Percentiles rank a stretch among this genome's conserved stretches.
Evolutionary conservation across 2,329 filamentous ascomycete species (phyloP).

Genomic region (Fusarium humuli): DNA sequence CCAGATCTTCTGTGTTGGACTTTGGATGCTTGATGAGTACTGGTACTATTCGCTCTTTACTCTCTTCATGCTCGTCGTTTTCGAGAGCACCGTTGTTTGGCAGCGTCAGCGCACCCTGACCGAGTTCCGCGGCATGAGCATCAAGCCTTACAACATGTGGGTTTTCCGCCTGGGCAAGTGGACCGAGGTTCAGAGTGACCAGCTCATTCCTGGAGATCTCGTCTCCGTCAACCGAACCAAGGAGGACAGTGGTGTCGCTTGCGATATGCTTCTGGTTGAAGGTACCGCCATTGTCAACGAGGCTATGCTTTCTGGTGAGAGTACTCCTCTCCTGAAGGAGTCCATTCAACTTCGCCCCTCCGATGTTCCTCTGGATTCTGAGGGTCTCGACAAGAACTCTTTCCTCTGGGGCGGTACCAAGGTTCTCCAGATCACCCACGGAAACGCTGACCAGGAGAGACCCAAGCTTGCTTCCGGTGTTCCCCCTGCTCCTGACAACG

Average conservation of each 20-base stretch:
- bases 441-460: conserved; percentile 79
- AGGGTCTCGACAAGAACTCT: conserved; percentile 94
- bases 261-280: conserved; percentile 95
- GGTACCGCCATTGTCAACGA: conserved; percentile 98
- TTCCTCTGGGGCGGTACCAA: conserved; percentile 98
- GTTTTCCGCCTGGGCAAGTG: conserved; percentile 90
- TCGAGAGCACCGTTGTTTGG: conserved; percentile 99
- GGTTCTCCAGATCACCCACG: conserved; percentile 93
- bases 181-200: conserved; percentile 89
- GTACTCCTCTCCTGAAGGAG: conserved; percentile 95
- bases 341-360: conserved; percentile 90
- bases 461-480: conserved; percentile 81
- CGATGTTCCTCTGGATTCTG: conserved; percentile 83
- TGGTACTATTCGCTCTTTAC: conserved; percentile 99
- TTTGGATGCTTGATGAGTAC: conserved; percentile 99
- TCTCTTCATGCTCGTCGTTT: conserved; percentile 96
- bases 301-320: conserved; percentile 98
- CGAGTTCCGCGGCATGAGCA: conserved; percentile 99
- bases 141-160: conserved; percentile 96
- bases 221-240: conserved; percentile 94
- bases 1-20: conserved; percentile 96
- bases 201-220: conserved; percentile 91
- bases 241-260: conserved; percentile 96
- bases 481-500: conserved; percentile 87
- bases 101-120: conserved; percentile 94